These are phyloP conservation scores for Torulaspora franciscae DNA, from an alignment of 805 yeast species.

Conservation along the genomic window DNA sequence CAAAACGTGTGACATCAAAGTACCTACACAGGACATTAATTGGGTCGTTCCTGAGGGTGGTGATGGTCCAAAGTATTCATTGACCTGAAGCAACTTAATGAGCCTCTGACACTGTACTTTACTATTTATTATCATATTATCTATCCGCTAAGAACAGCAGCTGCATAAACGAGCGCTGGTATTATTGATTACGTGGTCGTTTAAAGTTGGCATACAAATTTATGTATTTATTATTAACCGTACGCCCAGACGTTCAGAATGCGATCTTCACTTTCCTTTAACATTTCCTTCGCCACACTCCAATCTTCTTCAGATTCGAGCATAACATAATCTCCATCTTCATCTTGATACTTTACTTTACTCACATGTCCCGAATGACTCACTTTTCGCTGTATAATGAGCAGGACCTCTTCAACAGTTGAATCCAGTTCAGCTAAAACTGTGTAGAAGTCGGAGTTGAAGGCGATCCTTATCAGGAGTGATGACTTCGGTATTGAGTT, in stretches of 20 bases:
- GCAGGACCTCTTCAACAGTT: constrained; percentile 48
- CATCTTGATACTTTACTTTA: constrained; percentile 79
- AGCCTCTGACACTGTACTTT: not conserved
- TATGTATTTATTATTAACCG: constrained; percentile 3
- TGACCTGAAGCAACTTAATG: constrained; percentile 45
- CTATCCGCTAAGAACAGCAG: not conserved
- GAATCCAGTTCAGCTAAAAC: constrained; percentile 55
- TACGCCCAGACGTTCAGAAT: constrained; percentile 42
- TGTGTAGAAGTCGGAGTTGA: constrained; percentile 52
- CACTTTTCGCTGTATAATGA: constrained; percentile 54
- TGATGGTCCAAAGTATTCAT: constrained; percentile 93
- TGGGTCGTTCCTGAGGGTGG: constrained; percentile 99
- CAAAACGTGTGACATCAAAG: constrained; percentile 96
- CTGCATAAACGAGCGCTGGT: not conserved
- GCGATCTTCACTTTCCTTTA: constrained; percentile 47
- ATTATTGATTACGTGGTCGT: not conserved
- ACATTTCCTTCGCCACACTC: constrained; percentile 73
- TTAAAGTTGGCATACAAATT: not conserved
- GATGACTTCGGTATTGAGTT: constrained; percentile 37
- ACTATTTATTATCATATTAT: not conserved
- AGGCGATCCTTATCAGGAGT: constrained; percentile 40
- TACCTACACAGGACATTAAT: constrained; percentile 86
- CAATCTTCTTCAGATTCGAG: constrained; percentile 86
- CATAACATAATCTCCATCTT: constrained; percentile 89
- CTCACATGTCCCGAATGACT: constrained; percentile 47